Percentiles rank a stretch among this genome's conserved stretches.
phyloP scores from a whole-genome alignment of 495 filamentous ascomycete genomes.

The Penicillium ucsense region DNA sequence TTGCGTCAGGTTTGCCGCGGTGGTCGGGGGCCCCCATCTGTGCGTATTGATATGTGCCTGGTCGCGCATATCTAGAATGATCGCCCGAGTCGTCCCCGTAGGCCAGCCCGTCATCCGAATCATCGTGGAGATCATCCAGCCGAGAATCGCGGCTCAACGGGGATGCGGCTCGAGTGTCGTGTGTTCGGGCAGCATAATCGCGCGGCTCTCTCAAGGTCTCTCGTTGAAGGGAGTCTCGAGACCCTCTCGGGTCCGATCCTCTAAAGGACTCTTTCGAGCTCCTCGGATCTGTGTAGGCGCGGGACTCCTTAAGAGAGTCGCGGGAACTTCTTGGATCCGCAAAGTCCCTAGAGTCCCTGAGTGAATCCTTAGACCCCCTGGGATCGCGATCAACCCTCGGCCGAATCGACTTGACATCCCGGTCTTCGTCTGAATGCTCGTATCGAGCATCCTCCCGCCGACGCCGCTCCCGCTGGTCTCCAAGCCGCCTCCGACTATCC shows the following conservation, averaged over 20 bases:
- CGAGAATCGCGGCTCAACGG: constrained; percentile 17
- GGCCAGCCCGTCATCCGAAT: constrained; percentile 31
- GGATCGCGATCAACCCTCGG: neutral
- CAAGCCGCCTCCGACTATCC: constrained; percentile 26
- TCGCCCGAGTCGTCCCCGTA: constrained; percentile 28
- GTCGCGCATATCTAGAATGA: constrained; percentile 40
- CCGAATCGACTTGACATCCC: constrained; percentile 9
- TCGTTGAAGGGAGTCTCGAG: neutral
- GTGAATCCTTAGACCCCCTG: neutral
- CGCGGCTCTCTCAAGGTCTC: neutral
- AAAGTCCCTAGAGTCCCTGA: too few species aligned
- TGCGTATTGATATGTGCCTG: constrained; percentile 41
- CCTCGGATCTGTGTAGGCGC: neutral
- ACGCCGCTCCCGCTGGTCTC: constrained; percentile 19
- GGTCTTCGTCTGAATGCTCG: constrained; percentile 28
- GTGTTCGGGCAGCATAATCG: constrained; percentile 10
- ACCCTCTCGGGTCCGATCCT: neutral
- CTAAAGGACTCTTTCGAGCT: neutral
- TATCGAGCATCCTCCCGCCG: constrained; percentile 24
- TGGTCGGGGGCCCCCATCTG: constrained; percentile 15
- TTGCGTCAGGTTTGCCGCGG: constrained; percentile 8
- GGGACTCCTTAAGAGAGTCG: neutral
- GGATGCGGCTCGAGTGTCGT: constrained; percentile 16
- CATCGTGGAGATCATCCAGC: constrained; percentile 30
- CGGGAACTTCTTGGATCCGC: neutral